A percentile compares a stretch with the other conserved stretches of the same genome.
phyloP scores from a whole-genome alignment of 163 green algal species.

The Chlamydomonas reinhardtii region DNA sequence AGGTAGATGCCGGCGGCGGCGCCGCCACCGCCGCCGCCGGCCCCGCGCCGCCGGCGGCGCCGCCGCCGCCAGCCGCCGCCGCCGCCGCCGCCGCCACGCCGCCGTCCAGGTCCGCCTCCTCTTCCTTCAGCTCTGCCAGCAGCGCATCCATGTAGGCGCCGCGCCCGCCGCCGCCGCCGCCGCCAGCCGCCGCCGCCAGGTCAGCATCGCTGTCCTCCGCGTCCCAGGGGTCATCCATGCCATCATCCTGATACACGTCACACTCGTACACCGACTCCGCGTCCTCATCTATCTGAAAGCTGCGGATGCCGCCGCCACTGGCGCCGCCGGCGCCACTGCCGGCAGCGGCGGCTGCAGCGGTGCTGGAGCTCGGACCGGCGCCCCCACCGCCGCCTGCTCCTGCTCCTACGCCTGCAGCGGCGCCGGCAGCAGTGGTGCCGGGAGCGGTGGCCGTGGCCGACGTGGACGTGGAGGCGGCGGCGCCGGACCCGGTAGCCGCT shows the following conservation, averaged over 20 bases:
- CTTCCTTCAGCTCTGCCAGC: constrained; percentile 36
- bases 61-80: background rate
- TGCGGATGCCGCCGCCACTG: background rate
- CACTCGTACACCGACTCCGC: background rate
- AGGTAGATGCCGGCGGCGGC: background rate
- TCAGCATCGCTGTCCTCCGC: background rate
- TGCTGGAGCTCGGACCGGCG: too few relatives aligned
- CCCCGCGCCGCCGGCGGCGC: background rate
- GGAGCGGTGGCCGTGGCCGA: too few relatives aligned
- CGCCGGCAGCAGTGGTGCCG: too few relatives aligned
- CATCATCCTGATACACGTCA: background rate
- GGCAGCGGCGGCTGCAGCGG: too few relatives aligned
- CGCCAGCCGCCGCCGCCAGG: background rate
- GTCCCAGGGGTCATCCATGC: background rate
- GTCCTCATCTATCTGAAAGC: background rate
- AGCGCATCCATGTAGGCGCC: constrained; percentile 9
- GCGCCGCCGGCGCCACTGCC: too few relatives aligned
- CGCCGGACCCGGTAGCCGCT: too few relatives aligned
- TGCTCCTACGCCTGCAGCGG: too few relatives aligned
- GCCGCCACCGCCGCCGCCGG: background rate
- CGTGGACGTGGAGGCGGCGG: too few relatives aligned
- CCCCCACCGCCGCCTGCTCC: too few relatives aligned
- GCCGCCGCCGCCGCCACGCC: background rate
- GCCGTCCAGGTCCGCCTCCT: constrained; percentile 41
- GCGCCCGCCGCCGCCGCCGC: background rate